phyloP scores from a whole-genome alignment of 352 stramenopile genomes.

The Globisporangium recalcitrans region DNA sequence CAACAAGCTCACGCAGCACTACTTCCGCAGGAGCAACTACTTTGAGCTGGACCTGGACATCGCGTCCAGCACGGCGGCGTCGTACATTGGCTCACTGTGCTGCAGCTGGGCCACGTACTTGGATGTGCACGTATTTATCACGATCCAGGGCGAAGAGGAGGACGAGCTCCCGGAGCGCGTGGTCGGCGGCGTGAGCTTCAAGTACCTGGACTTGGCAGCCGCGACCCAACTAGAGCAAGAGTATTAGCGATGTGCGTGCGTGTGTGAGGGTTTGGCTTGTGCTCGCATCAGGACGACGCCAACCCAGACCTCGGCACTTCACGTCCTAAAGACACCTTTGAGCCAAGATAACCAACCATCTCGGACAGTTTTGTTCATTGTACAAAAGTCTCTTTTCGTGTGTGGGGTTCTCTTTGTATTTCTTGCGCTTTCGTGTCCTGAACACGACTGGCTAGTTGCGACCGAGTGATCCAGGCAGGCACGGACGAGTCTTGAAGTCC shows the following conservation, averaged over 20 bases:
- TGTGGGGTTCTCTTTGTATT: neutral
- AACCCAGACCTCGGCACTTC: neutral
- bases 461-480: neutral
- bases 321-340: neutral
- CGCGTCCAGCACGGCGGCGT: constrained; percentile 63
- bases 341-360: neutral
- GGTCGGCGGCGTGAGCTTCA: constrained; percentile 49
- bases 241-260: neutral
- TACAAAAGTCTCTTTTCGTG: neutral
- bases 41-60: constrained; percentile 87
- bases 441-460: neutral
- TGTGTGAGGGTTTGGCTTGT: neutral
- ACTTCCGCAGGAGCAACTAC: constrained; percentile 77
- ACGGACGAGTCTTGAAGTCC: neutral
- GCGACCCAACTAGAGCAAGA: constrained; percentile 32
- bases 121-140: constrained; percentile 77
- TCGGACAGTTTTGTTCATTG: constrained; percentile 8
- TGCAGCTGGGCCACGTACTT: constrained; percentile 70
- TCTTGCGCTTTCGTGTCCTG: neutral
- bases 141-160: constrained; percentile 59
- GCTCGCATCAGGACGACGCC: neutral
- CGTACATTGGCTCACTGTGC: constrained; percentile 76
- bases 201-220: constrained; percentile 56
- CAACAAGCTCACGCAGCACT: constrained; percentile 84
- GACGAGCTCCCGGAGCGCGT: constrained; percentile 76